phyloP scores from a whole-genome alignment of 2,329 filamentous ascomycete genomes.

The Atkinsonella texensis region DNA sequence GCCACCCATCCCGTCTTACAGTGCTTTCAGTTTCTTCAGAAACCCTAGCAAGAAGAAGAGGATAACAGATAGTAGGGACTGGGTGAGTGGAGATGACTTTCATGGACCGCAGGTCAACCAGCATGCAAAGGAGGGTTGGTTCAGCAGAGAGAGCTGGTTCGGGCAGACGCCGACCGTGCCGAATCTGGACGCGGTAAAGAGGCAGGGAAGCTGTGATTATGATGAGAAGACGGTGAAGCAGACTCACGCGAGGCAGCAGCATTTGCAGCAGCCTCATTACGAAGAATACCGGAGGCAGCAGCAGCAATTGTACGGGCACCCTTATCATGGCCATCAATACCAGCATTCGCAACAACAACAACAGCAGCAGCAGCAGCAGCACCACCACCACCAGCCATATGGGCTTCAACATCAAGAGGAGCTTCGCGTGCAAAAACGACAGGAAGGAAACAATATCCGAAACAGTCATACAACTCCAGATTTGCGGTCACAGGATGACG shows the following conservation, averaged over 20 bases:
- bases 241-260: constrained; percentile 2
- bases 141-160: constrained; percentile 22
- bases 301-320: neutral
- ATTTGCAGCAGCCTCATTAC: constrained; percentile 3
- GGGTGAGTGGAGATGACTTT: constrained; percentile 33
- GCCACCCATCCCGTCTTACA: constrained; percentile 22
- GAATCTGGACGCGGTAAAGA: constrained; percentile 15
- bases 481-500: constrained; percentile 9
- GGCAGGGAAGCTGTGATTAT: constrained; percentile 7
- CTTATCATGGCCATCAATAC: neutral
- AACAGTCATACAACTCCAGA: constrained; percentile 13
- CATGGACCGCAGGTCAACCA: constrained; percentile 32
- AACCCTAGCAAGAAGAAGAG: constrained; percentile 8
- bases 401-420: constrained; percentile 7
- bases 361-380: neutral
- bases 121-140: constrained; percentile 12
- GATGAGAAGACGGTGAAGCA: constrained; percentile 3
- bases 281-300: constrained; percentile 6
- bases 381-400: constrained; percentile 4
- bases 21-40: constrained; percentile 17
- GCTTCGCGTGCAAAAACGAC: constrained; percentile 10
- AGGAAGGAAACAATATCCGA: neutral
- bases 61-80: neutral
- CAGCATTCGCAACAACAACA: neutral
- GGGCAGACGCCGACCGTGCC: constrained; percentile 26